Percentiles rank a stretch among this genome's conserved stretches.
phyloP scores from a whole-genome alignment of 805 yeast genomes.

The Metschnikowia lochheadii region DNA sequence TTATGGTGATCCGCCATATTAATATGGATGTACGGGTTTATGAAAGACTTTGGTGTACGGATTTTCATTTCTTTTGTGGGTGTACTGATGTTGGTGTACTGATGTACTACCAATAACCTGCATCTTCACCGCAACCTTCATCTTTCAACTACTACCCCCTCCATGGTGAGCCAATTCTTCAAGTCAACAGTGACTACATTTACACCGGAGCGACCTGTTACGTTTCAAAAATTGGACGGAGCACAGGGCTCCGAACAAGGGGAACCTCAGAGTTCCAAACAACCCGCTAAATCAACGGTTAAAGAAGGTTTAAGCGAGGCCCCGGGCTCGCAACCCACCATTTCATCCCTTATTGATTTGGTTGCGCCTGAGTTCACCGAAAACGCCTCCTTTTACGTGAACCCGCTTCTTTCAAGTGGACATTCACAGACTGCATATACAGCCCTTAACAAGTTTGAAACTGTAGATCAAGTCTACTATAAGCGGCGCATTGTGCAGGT shows the following conservation, averaged over 20 bases:
- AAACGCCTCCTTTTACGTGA: conserved; percentile 37
- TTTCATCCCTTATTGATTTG: conserved; percentile 24
- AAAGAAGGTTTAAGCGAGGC: too few relatives aligned
- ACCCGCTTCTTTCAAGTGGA: conserved; percentile 47
- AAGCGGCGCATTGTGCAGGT: conserved; percentile 40
- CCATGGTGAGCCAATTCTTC: conserved; percentile 12
- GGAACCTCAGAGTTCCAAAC: too few relatives aligned
- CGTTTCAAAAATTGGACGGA: background rate
- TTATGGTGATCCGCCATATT: too few relatives aligned
- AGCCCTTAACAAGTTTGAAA: conserved; percentile 40
- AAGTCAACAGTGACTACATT: conserved; percentile 11
- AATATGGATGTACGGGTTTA: too few relatives aligned
- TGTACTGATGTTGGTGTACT: too few relatives aligned
- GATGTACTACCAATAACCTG: background rate
- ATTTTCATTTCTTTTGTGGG: too few relatives aligned
- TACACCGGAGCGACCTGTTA: conserved; percentile 9
- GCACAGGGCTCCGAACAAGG: too few relatives aligned
- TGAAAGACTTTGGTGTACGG: too few relatives aligned
- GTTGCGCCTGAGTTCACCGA: conserved; percentile 37
- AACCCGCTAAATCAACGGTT: too few relatives aligned
- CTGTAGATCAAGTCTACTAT: conserved; percentile 40
- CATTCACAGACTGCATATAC: conserved; percentile 49
- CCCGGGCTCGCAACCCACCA: background rate
- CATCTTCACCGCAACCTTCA: background rate
- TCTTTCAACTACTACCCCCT: too few relatives aligned